Evolutionary conservation across 1,139 yeast species (phyloP), one percentile per base, ranked within the genome.

Genomic region (Sugiyamaella xylanicola): DNA sequence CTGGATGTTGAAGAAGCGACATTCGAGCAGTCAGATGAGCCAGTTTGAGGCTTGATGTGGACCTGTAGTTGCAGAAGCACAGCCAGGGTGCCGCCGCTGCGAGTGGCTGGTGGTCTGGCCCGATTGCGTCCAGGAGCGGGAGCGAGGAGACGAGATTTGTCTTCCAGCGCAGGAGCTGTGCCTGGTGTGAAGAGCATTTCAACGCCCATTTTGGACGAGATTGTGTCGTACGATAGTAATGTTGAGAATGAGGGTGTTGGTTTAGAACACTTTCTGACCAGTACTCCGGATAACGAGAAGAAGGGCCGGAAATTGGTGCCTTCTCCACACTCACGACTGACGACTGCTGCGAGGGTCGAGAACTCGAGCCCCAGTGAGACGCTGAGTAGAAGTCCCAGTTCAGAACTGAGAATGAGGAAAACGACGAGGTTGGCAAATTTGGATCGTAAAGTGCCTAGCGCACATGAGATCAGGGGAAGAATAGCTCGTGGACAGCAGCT

Each of bases 181-280:
- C 11, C 45, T 9, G 25, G 25, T 4, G 17, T n/a, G 20, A 46
- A 27, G 2, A 16, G 9, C 22, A 46, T 36, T 21, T 36, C 43
- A 36, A 21, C 36, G 21, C 42, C 43, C 1, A 46, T 46, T 20
- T 11, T 46, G 20, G 42, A 46, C 22, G 50, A 36, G 15, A 36
- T 36, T 19, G 19, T 9, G 11, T 45, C 49, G 19, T 32, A 32
- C 25, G n/a, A n/a, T 19, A 11, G 13, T 4, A 9, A 15, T 21
- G 17, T 13, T 11, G 45, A 7, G 13, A 15, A 7, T 4, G 27
- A 21, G 15, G 15, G 3, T 13, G 16, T 11, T 21, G 29, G 45
- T 7, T 16, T 39, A 5, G 42, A 39, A 9, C 9, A 39, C n/a
- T 41, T 41, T 41, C 29, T 41, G 29, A 25, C 5, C 9, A 25